Evolutionary conservation across 495 filamentous ascomycete species (phyloP).

Genomic region (Penicillium cinerascens): DNA sequence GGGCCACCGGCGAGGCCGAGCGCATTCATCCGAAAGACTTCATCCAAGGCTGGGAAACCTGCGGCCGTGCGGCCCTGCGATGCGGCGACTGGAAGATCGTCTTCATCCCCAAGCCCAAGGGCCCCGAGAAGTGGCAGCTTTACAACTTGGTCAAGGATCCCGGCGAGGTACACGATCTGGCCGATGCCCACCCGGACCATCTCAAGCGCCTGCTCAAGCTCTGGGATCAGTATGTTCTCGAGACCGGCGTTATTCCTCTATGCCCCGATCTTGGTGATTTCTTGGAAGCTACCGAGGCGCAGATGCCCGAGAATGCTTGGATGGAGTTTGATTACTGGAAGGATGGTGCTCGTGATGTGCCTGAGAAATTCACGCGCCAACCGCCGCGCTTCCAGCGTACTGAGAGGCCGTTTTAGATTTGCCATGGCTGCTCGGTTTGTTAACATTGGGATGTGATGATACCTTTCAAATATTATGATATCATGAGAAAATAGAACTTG

Average conservation of each 20-base stretch:
- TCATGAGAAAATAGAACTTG: conserved; percentile 11
- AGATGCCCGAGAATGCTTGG: conserved; percentile 66
- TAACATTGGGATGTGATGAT: conserved; percentile 6
- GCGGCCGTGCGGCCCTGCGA: conserved; percentile 42
- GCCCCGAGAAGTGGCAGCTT: conserved; percentile 47
- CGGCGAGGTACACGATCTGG: conserved; percentile 56
- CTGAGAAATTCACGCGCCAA: conserved; percentile 51
- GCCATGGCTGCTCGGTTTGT: not conserved
- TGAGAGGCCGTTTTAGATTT: conserved; percentile 43
- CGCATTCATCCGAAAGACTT: conserved; percentile 48
- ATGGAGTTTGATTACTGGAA: conserved; percentile 71
- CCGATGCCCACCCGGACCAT: conserved; percentile 56
- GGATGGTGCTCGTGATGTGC: conserved; percentile 54
- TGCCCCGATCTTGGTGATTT: conserved; percentile 42
- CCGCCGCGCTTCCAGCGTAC: conserved; percentile 50
- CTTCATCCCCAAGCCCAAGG: conserved; percentile 48
- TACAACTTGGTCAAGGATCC: conserved; percentile 43
- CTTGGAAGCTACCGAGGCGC: conserved; percentile 57
- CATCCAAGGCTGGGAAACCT: conserved; percentile 48
- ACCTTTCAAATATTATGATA: conserved; percentile 1
- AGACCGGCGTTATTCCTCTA: conserved; percentile 54
- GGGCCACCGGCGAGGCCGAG: conserved; percentile 27
- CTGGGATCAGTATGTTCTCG: conserved; percentile 59
- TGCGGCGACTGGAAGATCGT: conserved; percentile 49
- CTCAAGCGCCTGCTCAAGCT: conserved; percentile 46